These are phyloP conservation scores for Solanum hybrid DNA, from an alignment of 305 asterid species.

Conservation along the genomic window DNA sequence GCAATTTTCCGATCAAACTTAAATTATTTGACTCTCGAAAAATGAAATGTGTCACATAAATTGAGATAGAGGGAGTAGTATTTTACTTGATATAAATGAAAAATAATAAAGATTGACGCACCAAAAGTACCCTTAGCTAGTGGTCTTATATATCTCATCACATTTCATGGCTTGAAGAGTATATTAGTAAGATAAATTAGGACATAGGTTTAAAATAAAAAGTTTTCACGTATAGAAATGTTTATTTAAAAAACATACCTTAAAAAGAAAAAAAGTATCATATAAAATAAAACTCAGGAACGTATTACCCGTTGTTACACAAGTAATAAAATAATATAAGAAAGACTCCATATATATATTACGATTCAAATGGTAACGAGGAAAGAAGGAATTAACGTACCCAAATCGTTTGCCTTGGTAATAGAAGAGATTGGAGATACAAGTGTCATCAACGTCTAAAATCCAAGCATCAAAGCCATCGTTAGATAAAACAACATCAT, in stretches of 20 bases:
- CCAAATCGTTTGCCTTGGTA: slow-evolving; percentile 39
- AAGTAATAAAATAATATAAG: too few relatives aligned
- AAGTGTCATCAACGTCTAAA: slow-evolving; percentile 56
- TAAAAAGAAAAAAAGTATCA: neutral
- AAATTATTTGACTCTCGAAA: neutral
- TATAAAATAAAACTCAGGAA: neutral
- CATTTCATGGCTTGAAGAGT: neutral
- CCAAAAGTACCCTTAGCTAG: neutral
- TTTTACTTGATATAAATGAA: neutral
- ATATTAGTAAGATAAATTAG: neutral
- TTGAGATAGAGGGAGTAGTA: neutral
- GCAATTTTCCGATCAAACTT: neutral
- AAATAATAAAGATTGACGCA: neutral
- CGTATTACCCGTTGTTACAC: neutral
- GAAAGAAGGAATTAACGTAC: neutral
- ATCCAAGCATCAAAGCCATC: slow-evolving; percentile 59
- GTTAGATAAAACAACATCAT: slow-evolving; percentile 7
- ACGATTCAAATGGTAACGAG: neutral
- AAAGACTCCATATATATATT: neutral
- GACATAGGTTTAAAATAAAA: neutral
- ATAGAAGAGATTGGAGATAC: slow-evolving; percentile 47
- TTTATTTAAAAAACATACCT: neutral
- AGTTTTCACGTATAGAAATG: neutral
- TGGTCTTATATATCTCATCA: neutral
- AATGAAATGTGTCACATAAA: neutral